Base-by-base conservation (phyloP, 352 stramenopile species). In the Elongisporangium senticosum region DNA sequence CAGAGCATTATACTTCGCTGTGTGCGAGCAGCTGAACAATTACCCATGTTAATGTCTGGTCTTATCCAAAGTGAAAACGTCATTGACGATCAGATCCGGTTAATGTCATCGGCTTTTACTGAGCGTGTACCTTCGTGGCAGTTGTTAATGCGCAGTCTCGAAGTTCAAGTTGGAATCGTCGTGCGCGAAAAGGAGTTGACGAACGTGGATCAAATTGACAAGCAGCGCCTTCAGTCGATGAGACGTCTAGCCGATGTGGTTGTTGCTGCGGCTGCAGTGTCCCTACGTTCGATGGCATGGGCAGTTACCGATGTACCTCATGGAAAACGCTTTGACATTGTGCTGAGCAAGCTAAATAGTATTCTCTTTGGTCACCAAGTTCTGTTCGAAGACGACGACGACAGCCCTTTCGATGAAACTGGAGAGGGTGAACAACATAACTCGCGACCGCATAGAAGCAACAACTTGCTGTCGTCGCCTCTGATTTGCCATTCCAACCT, bases 321-420 rank as follows among this genome's bases (percentile, higher is more conserved):
- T 4, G 65, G 79, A 10, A 71, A 72, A 7, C 65, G 73, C 43
- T 79, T 90, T 11, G 74, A 87, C 26, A 72, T 74, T 13, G 62
- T 76, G 2, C 71, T 83, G 53, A 63, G 64, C 23, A 68, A 69
- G 26, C 66, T 85, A 0, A 85, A 83, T 61, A 71, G 76, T 14
- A 65, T 87, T 13, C 65, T 91, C n/a, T 92, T 92, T 60, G 82
- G 82, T 0, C 75, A 83, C 26, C 76, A 81, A 43, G 82, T 92
- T 10, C 59, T 92, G 4, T 90, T 90, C 58, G 75, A 84, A 47
- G 74, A 89, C 62, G 78, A 87, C 21, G 74, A 86, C 33, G 64
- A 76, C 14, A 21, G 21, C 19, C 7, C 43, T 17, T 61, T 55
- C 49, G 26, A 57, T 22, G 68, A 64, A 14, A 10, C 33, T 17